phyloP scores from a whole-genome alignment of 140 eudicot genomes.

The Flaveria floridana region DNA sequence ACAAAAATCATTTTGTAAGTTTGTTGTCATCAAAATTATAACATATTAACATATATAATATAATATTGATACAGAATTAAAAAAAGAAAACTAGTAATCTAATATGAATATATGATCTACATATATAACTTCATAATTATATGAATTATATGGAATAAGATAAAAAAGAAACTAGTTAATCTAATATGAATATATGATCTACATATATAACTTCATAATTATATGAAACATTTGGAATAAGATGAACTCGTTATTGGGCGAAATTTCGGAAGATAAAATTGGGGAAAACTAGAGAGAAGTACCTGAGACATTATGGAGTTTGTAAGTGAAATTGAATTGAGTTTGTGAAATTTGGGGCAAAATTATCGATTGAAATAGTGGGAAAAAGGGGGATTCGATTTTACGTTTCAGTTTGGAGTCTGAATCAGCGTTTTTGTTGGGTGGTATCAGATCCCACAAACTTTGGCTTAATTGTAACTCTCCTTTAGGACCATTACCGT shows the following conservation, averaged over 20 bases:
- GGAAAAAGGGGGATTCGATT: constrained; percentile 22
- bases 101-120: no score
- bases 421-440: constrained; percentile 37
- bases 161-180: neutral
- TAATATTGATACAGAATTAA: constrained; percentile 2
- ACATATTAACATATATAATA: neutral
- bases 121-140: no score
- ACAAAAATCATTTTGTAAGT: constrained; percentile 21
- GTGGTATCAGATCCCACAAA: constrained; percentile 41
- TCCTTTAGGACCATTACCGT: neutral
- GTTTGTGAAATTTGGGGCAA: constrained; percentile 1
- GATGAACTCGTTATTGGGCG: neutral
- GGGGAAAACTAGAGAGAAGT: constrained; percentile 6
- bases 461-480: neutral
- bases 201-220: no score
- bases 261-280: neutral
- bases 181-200: no score
- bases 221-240: no score
- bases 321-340: neutral
- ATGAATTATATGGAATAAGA: no score
- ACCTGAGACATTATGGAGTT: constrained; percentile 36
- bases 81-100: neutral
- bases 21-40: neutral
- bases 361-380: constrained; percentile 19
- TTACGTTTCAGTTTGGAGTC: constrained; percentile 37